phyloP scores from a whole-genome alignment of 495 filamentous ascomycete genomes.

The Terfezia boudieri region DNA sequence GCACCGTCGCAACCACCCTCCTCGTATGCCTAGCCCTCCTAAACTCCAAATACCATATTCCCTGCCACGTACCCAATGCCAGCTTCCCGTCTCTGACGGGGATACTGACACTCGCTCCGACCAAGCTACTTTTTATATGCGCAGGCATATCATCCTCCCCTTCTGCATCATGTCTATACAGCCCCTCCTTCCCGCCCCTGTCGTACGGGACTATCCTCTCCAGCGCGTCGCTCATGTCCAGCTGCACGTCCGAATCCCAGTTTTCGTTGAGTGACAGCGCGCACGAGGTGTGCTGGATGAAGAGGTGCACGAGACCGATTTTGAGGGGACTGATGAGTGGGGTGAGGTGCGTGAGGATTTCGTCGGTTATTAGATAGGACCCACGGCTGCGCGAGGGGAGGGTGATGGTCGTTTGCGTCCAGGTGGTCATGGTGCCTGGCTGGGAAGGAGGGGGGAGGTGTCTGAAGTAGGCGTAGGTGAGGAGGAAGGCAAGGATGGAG shows the following conservation, averaged over 20 bases:
- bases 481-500: neutral
- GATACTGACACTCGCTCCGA: slow-evolving; percentile 71
- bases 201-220: slow-evolving; percentile 60
- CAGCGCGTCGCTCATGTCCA: slow-evolving; percentile 82
- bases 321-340: slow-evolving; percentile 63
- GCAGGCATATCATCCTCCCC: slow-evolving; percentile 85
- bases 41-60: slow-evolving; percentile 89
- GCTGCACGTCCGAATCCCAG: slow-evolving; percentile 58
- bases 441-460: neutral
- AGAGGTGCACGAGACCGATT: slow-evolving; percentile 51
- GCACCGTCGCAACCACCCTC: slow-evolving; percentile 77
- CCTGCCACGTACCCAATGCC: slow-evolving; percentile 43
- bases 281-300: slow-evolving; percentile 19
- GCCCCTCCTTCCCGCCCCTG: slow-evolving; percentile 24
- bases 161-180: slow-evolving; percentile 81
- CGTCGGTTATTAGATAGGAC: slow-evolving; percentile 70
- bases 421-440: neutral
- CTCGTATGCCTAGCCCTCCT: slow-evolving; percentile 49
- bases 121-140: slow-evolving; percentile 75
- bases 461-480: neutral
- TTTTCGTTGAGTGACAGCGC: slow-evolving; percentile 45
- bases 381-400: slow-evolving; percentile 55
- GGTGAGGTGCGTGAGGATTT: slow-evolving; percentile 35
- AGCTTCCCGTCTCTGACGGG: slow-evolving; percentile 73
- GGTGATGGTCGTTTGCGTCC: slow-evolving; percentile 23